Conservation (phyloP, 352 stramenopile species). For the Pythium volutum region DNA sequence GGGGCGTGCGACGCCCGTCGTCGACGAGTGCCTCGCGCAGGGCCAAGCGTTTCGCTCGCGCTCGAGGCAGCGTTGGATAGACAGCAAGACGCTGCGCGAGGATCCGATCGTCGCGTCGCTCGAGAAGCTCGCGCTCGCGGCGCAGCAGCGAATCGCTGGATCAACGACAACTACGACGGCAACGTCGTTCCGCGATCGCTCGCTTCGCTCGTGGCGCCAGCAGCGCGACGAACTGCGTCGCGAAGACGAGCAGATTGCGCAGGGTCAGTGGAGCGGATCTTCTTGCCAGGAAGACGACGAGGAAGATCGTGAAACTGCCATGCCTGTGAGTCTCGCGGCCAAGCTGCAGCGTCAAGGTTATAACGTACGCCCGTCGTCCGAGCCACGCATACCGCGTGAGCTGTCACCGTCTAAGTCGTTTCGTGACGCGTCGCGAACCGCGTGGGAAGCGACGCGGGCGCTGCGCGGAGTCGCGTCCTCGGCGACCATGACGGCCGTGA, state of each 20-base stretch:
- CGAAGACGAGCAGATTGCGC: slow-evolving; percentile 19
- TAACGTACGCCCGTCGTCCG: slow-evolving; percentile 25
- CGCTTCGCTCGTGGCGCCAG: slow-evolving; percentile 59
- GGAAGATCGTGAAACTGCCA: slow-evolving; percentile 19
- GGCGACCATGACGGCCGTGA: too few species aligned
- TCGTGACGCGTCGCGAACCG: slow-evolving; percentile 26
- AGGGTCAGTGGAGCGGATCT: slow-evolving; percentile 9
- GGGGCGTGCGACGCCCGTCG: slow-evolving; percentile 1
- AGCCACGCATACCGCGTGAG: background rate
- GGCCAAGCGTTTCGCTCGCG: slow-evolving; percentile 44
- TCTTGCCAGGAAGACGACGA: slow-evolving; percentile 1
- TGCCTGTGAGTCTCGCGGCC: slow-evolving; percentile 30
- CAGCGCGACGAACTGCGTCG: slow-evolving; percentile 41
- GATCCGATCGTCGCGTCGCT: slow-evolving; percentile 46
- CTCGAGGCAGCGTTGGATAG: slow-evolving; percentile 42
- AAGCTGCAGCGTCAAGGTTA: slow-evolving; percentile 57
- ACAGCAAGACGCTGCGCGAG: slow-evolving; percentile 38
- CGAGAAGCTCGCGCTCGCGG: slow-evolving; percentile 28
- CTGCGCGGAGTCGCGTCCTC: slow-evolving; percentile 21
- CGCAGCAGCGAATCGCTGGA: slow-evolving; percentile 21
- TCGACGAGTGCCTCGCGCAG: slow-evolving; percentile 35
- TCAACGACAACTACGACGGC: background rate
- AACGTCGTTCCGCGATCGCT: slow-evolving; percentile 48
- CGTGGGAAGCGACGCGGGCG: slow-evolving; percentile 27
- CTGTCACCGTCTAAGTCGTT: slow-evolving; percentile 28